Conservation (phyloP, 179 eudicot species). For the Camellia oleifera region DNA sequence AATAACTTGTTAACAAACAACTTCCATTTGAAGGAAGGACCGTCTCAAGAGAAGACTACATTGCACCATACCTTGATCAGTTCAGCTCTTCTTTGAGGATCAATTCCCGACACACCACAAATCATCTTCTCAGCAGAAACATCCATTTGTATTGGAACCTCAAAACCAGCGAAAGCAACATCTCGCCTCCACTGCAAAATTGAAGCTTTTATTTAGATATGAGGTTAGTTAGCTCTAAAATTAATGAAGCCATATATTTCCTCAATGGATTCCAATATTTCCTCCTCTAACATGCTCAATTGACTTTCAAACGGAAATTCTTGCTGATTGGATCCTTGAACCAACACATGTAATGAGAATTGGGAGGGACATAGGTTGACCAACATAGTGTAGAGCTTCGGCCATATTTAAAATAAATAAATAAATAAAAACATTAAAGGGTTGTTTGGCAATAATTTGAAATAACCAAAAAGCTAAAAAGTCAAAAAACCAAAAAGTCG, state of each 20-base stretch:
- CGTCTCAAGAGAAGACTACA: background rate
- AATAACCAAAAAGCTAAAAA: background rate
- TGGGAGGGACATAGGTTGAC: background rate
- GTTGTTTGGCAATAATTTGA: no score
- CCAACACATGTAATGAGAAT: background rate
- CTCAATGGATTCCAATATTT: background rate
- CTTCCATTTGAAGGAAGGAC: background rate
- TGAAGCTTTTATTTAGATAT: background rate
- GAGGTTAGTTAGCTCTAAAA: background rate
- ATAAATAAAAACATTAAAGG: background rate
- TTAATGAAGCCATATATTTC: background rate
- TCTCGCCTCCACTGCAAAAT: constrained; percentile 87
- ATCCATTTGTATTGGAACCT: constrained; percentile 94
- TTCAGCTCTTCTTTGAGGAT: constrained; percentile 78
- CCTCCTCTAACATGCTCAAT: background rate
- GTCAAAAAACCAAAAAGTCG: no score
- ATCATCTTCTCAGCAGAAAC: constrained; percentile 95
- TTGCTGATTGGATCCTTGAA: background rate
- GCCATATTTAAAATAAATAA: background rate
- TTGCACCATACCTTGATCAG: constrained; percentile 61
- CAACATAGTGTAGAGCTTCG: background rate
- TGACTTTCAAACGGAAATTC: background rate
- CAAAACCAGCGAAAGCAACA: constrained; percentile 97
- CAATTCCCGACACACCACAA: constrained; percentile 73
- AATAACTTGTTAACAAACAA: constrained; percentile 4